Evolutionary conservation across 2,329 filamentous ascomycete species (phyloP).

Genomic region (Rutstroemia sp.): DNA sequence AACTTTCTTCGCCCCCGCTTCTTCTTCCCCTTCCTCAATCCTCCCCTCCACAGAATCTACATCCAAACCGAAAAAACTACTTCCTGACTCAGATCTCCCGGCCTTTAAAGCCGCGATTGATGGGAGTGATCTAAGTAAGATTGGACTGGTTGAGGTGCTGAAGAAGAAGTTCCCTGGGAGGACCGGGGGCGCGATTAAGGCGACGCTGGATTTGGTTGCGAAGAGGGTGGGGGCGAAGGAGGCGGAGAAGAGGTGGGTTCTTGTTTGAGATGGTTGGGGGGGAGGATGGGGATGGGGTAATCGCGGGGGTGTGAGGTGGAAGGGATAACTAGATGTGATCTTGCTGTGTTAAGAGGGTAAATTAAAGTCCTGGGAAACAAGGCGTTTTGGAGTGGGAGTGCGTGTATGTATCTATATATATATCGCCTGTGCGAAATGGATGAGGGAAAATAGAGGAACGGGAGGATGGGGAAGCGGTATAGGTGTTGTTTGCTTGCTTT

Average conservation of each 20-base stretch:
- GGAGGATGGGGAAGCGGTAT: no score
- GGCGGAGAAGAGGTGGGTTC: slow-evolving; percentile 24
- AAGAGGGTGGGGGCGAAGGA: slow-evolving; percentile 50
- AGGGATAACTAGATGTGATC: no score
- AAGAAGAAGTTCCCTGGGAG: slow-evolving; percentile 68
- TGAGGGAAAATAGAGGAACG: no score
- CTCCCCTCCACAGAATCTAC: background rate
- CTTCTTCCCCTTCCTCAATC: background rate
- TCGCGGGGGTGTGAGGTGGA: background rate
- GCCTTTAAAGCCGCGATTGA: slow-evolving; percentile 62
- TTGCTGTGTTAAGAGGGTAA: no score
- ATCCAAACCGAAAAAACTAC: slow-evolving; percentile 22
- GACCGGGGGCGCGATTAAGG: slow-evolving; percentile 62
- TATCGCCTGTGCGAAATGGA: no score
- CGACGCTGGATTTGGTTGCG: slow-evolving; percentile 61
- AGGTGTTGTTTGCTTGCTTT: no score
- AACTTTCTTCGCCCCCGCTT: background rate
- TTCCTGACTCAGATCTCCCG: slow-evolving; percentile 21
- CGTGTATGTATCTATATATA: no score
- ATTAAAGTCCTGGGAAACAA: no score
- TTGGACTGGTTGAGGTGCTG: slow-evolving; percentile 66
- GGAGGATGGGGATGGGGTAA: background rate
- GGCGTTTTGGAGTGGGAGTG: no score
- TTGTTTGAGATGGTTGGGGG: slow-evolving; percentile 6
- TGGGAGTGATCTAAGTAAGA: slow-evolving; percentile 65